phyloP scores from a whole-genome alignment of 2,329 filamentous ascomycete species.

The Coniella lustricola region DNA sequence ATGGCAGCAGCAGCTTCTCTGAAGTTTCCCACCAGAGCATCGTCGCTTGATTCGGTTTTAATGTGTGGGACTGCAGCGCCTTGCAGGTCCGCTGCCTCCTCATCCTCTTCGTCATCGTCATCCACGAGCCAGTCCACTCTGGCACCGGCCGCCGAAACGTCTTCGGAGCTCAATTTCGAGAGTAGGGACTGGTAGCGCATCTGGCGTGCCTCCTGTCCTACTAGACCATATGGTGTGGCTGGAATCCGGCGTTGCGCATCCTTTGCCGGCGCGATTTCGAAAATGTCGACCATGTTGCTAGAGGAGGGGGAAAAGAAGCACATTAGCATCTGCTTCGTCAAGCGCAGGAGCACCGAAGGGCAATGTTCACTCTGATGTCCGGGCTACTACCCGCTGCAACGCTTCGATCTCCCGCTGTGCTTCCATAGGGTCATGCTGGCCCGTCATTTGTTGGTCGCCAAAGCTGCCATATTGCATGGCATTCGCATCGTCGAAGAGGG shows the following conservation, averaged over 20 bases:
- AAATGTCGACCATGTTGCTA: slow-evolving; percentile 62
- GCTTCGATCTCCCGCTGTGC: slow-evolving; percentile 58
- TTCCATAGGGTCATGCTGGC: slow-evolving; percentile 54
- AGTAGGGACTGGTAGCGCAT: slow-evolving; percentile 56
- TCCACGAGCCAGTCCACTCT: slow-evolving; percentile 48
- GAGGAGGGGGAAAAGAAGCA: slow-evolving; percentile 15
- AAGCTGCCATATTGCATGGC: slow-evolving; percentile 57
- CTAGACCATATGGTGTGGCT: slow-evolving; percentile 37
- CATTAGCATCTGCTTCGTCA: slow-evolving; percentile 8
- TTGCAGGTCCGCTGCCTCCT: slow-evolving; percentile 39
- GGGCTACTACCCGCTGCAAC: slow-evolving; percentile 55
- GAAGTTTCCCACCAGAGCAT: slow-evolving; percentile 52
- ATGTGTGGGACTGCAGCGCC: slow-evolving; percentile 29
- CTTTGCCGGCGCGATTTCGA: slow-evolving; percentile 54
- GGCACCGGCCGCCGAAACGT: slow-evolving; percentile 35
- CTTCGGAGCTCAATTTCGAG: slow-evolving; percentile 46
- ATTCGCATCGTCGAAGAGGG: slow-evolving; percentile 55
- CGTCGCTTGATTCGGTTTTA: slow-evolving; percentile 32
- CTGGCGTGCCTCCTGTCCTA: slow-evolving; percentile 48
- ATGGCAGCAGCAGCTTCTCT: slow-evolving; percentile 51
- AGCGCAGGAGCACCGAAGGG: slow-evolving; percentile 7
- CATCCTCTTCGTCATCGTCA: slow-evolving; percentile 46
- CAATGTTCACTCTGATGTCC: slow-evolving; percentile 55
- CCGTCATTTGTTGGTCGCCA: slow-evolving; percentile 45
- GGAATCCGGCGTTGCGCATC: slow-evolving; percentile 28